phyloP scores from a whole-genome alignment of 2,329 filamentous ascomycete species.

The Aspergillus viridinutans region DNA sequence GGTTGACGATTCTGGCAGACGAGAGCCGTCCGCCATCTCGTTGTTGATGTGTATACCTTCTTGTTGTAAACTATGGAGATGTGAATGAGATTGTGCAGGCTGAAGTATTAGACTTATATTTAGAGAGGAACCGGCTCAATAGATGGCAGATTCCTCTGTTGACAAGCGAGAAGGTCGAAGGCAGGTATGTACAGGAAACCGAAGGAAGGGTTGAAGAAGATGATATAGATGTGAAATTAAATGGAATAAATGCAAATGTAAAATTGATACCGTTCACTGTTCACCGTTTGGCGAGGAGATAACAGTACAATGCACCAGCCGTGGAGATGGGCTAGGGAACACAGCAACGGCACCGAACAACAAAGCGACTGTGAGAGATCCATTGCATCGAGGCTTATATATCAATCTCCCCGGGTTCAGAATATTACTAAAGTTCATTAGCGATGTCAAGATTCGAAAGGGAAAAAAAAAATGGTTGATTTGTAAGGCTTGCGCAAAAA shows the following conservation, averaged over 20 bases:
- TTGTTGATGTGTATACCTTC: background rate
- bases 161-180: background rate
- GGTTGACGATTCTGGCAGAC: constrained; percentile 6
- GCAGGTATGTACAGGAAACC: background rate
- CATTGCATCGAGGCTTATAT: constrained; percentile 13
- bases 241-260: background rate
- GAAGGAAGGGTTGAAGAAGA: background rate
- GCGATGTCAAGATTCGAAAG: background rate
- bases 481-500: constrained; percentile 8
- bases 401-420: background rate
- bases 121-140: background rate
- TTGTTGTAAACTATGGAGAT: background rate
- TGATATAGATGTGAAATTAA: background rate
- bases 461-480: constrained; percentile 7
- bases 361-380: too few species aligned
- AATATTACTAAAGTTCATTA: constrained; percentile 10
- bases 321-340: constrained; percentile 5
- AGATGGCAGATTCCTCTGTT: background rate
- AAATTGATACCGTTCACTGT: background rate
- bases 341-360: constrained; percentile 1
- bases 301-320: background rate
- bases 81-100: background rate
- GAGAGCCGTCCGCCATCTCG: constrained; percentile 9
- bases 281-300: background rate
- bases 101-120: background rate